phyloP scores from a whole-genome alignment of 2,329 filamentous ascomycete species.

The Calonectria naviculata region DNA sequence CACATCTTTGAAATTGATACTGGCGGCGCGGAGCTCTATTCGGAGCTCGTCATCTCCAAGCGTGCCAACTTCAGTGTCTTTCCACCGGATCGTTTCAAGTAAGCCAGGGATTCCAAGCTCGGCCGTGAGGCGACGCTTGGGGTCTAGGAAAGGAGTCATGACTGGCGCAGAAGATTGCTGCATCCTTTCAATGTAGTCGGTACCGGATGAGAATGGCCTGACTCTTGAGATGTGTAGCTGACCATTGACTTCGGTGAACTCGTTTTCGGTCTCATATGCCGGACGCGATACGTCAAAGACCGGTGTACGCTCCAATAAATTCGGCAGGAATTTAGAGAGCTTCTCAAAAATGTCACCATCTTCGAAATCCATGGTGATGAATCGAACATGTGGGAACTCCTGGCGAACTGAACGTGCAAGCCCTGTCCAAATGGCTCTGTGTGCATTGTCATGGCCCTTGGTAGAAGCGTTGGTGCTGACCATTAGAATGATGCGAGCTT shows the following conservation, averaged over 20 bases:
- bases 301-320: neutral
- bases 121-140: neutral
- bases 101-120: neutral
- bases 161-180: neutral
- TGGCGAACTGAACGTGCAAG: neutral
- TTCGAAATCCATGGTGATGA: neutral
- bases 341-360: neutral
- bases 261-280: neutral
- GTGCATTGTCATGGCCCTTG: neutral
- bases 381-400: neutral
- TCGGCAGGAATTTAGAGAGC: neutral
- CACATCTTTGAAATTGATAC: neutral
- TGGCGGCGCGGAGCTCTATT: neutral
- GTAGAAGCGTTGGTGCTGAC: neutral
- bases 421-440: neutral
- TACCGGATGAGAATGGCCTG: neutral
- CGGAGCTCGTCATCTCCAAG: neutral
- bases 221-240: neutral
- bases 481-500: neutral
- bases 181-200: neutral
- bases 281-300: neutral
- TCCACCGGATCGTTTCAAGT: neutral
- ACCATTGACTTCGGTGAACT: neutral
- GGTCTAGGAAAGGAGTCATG: neutral
- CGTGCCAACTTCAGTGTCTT: neutral